These are phyloP conservation scores for Tetrapisispora phaffii DNA, from an alignment of 805 yeast species.

Conservation along the genomic window DNA sequence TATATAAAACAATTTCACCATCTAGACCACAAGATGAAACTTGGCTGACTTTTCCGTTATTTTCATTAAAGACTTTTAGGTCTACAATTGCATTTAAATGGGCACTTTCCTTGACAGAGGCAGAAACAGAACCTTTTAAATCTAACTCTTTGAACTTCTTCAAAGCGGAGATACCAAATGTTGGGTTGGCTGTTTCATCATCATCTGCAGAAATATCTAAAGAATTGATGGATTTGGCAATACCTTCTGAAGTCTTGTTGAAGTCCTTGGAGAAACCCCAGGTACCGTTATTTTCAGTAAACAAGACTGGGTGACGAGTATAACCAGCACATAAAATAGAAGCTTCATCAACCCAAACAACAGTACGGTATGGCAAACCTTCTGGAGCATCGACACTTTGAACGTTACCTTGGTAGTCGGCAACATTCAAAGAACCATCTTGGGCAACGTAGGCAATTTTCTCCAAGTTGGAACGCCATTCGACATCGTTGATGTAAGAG, in stretches of 20 bases:
- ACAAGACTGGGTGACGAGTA: slow-evolving; percentile 83
- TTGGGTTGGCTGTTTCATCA: slow-evolving; percentile 41
- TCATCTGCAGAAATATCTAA: slow-evolving; percentile 33
- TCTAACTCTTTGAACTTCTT: slow-evolving; percentile 94
- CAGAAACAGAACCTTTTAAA: slow-evolving; percentile 70
- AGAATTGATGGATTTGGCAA: slow-evolving; percentile 1
- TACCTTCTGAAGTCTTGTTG: slow-evolving; percentile 35
- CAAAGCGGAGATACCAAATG: slow-evolving; percentile 64
- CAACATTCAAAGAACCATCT: slow-evolving; percentile 73
- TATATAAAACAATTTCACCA: slow-evolving; percentile 80
- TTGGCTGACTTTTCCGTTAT: slow-evolving; percentile 44
- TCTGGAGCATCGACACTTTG: slow-evolving; percentile 23
- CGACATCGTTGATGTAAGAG: slow-evolving; percentile 87
- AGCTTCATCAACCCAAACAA: slow-evolving; percentile 57
- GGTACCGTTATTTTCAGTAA: slow-evolving; percentile 63
- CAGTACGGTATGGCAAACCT: slow-evolving; percentile 68
- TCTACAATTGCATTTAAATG: slow-evolving; percentile 86
- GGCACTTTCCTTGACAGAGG: slow-evolving; percentile 48
- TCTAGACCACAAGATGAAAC: slow-evolving; percentile 78
- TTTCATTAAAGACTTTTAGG: slow-evolving; percentile 42
- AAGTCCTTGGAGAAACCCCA: slow-evolving; percentile 46
- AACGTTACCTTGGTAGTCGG: slow-evolving; percentile 41
- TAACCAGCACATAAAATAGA: slow-evolving; percentile 83
- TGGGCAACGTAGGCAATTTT: slow-evolving; percentile 75
- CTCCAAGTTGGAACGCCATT: slow-evolving; percentile 73